Evolutionary conservation across 23 red algal species (phyloP).

Genomic region (Agarophyton chilense): DNA sequence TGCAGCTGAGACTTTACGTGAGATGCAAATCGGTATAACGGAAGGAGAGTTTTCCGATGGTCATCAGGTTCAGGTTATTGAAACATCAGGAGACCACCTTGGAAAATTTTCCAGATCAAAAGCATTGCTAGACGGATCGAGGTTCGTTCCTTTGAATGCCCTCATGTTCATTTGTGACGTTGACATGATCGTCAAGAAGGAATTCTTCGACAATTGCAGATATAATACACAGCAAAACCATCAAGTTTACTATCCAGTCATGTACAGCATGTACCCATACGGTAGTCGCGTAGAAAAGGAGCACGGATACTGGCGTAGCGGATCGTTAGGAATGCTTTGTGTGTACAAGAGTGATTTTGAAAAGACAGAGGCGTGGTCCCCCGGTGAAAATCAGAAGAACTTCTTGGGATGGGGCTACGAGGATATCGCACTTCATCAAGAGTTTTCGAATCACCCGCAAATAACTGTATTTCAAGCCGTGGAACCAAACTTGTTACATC

Average conservation of each 20-base stretch:
- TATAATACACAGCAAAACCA: slow-evolving; percentile 41
- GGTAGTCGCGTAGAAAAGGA: slow-evolving; percentile 36
- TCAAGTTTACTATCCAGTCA: slow-evolving; percentile 54
- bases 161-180: slow-evolving; percentile 68
- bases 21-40: slow-evolving; percentile 54
- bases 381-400: background rate
- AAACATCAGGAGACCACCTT: slow-evolving; percentile 32
- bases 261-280: slow-evolving; percentile 63
- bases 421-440: slow-evolving; percentile 51
- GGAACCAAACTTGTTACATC: slow-evolving; percentile 56
- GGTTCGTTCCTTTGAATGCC: slow-evolving; percentile 31
- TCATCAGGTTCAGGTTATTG: slow-evolving; percentile 39
- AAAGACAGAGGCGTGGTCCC: slow-evolving; percentile 23
- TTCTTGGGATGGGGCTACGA: slow-evolving; percentile 57
- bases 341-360: slow-evolving; percentile 57
- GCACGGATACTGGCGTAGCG: slow-evolving; percentile 60
- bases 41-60: slow-evolving; percentile 43
- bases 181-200: slow-evolving; percentile 39
- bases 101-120: slow-evolving; percentile 62
- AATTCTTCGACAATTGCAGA: slow-evolving; percentile 52
- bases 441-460: slow-evolving; percentile 40
- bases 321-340: slow-evolving; percentile 55
- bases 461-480: slow-evolving; percentile 49
- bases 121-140: slow-evolving; percentile 45
- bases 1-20: slow-evolving; percentile 23